phyloP scores from a whole-genome alignment of 2,329 filamentous ascomycete species.

The Xylariomycetidae sp. region DNA sequence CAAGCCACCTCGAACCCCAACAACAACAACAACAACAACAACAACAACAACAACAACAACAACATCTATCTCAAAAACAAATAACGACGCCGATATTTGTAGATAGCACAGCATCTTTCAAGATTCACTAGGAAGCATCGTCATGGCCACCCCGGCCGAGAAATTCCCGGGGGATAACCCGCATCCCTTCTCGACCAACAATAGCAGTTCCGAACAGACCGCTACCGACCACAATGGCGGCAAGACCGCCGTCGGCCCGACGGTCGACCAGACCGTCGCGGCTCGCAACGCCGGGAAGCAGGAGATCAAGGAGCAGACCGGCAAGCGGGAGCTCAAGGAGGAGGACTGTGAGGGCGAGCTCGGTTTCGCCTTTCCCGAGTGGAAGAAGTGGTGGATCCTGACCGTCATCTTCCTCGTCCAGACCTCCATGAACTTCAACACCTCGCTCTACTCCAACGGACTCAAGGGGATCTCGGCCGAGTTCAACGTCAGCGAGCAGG shows the following conservation, averaged over 20 bases:
- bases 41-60: neutral
- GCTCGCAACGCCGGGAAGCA: constrained; percentile 17
- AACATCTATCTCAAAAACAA: too few relatives aligned
- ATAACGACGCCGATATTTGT: too few relatives aligned
- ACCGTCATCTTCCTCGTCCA: constrained; percentile 71
- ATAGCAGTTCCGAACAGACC: constrained; percentile 17
- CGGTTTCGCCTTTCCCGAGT: constrained; percentile 54
- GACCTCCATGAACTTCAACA: constrained; percentile 77
- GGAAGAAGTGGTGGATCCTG: constrained; percentile 70
- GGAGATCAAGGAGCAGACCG: constrained; percentile 10
- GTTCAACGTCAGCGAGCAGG: constrained; percentile 64
- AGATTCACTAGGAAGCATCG: too few relatives aligned
- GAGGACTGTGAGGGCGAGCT: constrained; percentile 61
- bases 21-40: neutral
- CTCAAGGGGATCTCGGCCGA: constrained; percentile 60
- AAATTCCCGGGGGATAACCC: too few relatives aligned
- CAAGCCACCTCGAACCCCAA: neutral
- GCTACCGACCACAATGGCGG: constrained; percentile 10
- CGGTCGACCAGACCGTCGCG: constrained; percentile 14
- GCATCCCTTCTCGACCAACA: too few relatives aligned
- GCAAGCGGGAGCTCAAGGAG: constrained; percentile 25
- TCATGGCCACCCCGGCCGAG: too few relatives aligned
- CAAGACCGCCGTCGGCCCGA: constrained; percentile 11
- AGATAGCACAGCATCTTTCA: too few relatives aligned
- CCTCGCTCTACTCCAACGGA: constrained; percentile 68